These are phyloP conservation scores for Penicillium desertorum DNA, from an alignment of 495 filamentous ascomycete species.

Conservation along the genomic window DNA sequence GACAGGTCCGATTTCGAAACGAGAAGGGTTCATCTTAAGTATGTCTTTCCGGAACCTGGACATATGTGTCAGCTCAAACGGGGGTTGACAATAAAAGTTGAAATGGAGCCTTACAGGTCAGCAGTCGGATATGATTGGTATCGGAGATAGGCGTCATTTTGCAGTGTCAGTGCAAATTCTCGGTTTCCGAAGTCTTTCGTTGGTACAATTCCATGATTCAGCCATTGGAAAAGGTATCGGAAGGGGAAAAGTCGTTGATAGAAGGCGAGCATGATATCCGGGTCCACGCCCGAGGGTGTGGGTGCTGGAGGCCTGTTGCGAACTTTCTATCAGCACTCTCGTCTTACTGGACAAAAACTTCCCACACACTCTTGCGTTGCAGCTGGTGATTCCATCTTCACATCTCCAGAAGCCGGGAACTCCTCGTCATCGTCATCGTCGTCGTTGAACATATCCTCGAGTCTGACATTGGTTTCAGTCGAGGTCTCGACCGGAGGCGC, in stretches of 20 bases:
- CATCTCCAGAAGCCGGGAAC: slow-evolving; percentile 59
- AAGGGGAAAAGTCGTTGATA: slow-evolving; percentile 97
- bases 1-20: slow-evolving; percentile 96
- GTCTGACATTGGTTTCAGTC: slow-evolving; percentile 52
- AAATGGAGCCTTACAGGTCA: slow-evolving; percentile 65
- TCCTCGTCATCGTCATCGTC: slow-evolving; percentile 79
- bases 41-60: slow-evolving; percentile 85
- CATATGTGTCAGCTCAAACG: slow-evolving; percentile 9
- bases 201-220: slow-evolving; percentile 88
- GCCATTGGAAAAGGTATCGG: slow-evolving; percentile 93
- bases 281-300: slow-evolving; percentile 57
- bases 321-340: neutral
- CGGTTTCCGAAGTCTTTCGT: slow-evolving; percentile 86
- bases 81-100: neutral
- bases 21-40: slow-evolving; percentile 77
- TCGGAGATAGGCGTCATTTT: slow-evolving; percentile 84
- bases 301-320: slow-evolving; percentile 24
- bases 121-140: slow-evolving; percentile 87
- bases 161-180: slow-evolving; percentile 91
- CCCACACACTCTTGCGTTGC: slow-evolving; percentile 42
- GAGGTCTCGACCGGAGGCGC: slow-evolving; percentile 29
- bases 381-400: slow-evolving; percentile 45
- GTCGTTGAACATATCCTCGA: slow-evolving; percentile 80
- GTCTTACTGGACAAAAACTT: neutral
- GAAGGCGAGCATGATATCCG: slow-evolving; percentile 83